Conservation (phyloP, 179 eudicot genomes). For the Patellifolia procumbens region DNA sequence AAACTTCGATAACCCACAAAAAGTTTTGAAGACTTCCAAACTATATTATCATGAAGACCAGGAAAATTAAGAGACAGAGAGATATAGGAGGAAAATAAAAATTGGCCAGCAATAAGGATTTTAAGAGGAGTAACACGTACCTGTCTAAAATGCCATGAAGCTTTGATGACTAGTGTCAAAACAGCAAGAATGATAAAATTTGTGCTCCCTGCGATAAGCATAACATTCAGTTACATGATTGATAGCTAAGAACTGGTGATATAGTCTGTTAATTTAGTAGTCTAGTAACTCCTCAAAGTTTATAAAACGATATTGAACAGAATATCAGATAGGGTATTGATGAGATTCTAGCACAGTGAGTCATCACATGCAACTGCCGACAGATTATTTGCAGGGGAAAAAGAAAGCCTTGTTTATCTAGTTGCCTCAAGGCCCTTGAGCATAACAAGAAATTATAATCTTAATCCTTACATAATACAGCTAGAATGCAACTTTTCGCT, state of each 20-base stretch:
- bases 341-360: not conserved
- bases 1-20: not conserved
- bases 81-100: not conserved
- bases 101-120: not conserved
- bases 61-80: not conserved
- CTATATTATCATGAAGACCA: not conserved
- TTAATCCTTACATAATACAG: not conserved
- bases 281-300: not conserved
- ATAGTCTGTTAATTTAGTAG: not conserved
- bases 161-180: slow-evolving; percentile 70
- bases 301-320: not conserved
- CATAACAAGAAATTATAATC: not conserved
- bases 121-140: slow-evolving; percentile 33
- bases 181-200: slow-evolving; percentile 84
- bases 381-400: not conserved
- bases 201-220: slow-evolving; percentile 71
- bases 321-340: not conserved
- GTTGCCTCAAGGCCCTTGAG: not conserved
- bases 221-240: not conserved
- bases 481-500: not conserved
- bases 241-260: not conserved
- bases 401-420: not conserved
- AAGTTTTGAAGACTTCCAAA: not conserved
- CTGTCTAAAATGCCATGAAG: slow-evolving; percentile 92
- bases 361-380: not conserved